Evolutionary conservation across 768 basidiomycete species (phyloP).

Genomic region (Hygrocybe punicea): DNA sequence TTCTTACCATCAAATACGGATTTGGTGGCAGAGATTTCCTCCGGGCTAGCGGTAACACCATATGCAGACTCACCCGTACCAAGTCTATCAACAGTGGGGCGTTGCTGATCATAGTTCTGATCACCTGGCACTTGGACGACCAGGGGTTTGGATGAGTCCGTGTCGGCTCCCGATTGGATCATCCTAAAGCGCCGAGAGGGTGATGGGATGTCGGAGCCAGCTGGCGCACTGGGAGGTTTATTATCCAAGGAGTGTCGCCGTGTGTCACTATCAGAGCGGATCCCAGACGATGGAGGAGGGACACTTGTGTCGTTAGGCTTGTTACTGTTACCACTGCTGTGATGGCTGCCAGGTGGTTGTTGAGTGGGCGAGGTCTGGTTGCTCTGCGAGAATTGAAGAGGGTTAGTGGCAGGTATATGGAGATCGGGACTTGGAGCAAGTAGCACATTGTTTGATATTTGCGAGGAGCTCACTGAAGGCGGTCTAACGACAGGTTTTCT

Average conservation of each 20-base stretch:
- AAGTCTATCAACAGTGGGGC: constrained; percentile 18
- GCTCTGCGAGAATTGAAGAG: constrained; percentile 17
- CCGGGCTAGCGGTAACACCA: constrained; percentile 7
- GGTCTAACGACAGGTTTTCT: constrained; percentile 16
- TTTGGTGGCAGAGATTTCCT: constrained; percentile 25
- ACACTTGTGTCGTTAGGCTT: constrained; percentile 4
- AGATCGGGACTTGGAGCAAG: constrained; percentile 14
- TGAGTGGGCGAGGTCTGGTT: constrained; percentile 22
- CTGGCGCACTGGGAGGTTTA: constrained; percentile 7
- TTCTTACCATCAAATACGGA: constrained; percentile 27
- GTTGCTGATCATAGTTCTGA: background rate
- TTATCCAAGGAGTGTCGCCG: constrained; percentile 10
- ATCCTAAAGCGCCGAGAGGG: constrained; percentile 10
- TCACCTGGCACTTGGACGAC: background rate
- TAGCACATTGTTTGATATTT: constrained; percentile 36
- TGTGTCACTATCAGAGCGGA: constrained; percentile 12
- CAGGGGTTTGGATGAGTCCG: background rate
- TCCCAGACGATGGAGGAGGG: constrained; percentile 13
- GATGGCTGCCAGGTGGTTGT: constrained; percentile 21
- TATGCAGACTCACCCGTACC: constrained; percentile 30
- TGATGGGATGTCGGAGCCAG: constrained; percentile 10
- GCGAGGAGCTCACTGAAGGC: constrained; percentile 18
- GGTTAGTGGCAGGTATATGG: constrained; percentile 13
- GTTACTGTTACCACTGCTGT: constrained; percentile 11
- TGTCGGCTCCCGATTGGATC: constrained; percentile 9